phyloP scores from a whole-genome alignment of 768 basidiomycete genomes.

The Leucocoprinus sp. region DNA sequence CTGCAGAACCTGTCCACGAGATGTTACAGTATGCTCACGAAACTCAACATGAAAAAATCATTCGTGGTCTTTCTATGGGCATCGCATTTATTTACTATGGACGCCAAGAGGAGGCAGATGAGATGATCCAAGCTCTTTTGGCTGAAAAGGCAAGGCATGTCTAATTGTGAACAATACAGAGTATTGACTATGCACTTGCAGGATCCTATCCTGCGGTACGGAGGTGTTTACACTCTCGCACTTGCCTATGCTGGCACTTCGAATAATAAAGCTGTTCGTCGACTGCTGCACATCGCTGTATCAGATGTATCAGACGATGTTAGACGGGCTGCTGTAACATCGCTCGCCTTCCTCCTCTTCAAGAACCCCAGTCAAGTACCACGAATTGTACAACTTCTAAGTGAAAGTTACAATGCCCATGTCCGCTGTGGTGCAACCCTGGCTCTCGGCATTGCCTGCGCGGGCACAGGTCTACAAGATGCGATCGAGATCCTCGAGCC shows the following conservation, averaged over 20 bases:
- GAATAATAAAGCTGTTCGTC: conserved; percentile 87
- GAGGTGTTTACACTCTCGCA: conserved; percentile 94
- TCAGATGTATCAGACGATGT: conserved; percentile 99
- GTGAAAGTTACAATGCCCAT: conserved; percentile 98
- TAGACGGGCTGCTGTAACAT: conserved; percentile 90
- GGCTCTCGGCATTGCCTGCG: conserved; percentile 94
- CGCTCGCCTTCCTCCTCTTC: conserved; percentile 93
- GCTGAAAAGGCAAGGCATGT: conserved; percentile 68
- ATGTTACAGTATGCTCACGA: conserved; percentile 96
- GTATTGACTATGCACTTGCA: conserved; percentile 23
- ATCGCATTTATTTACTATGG: conserved; percentile 90
- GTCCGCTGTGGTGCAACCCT: conserved; percentile 96
- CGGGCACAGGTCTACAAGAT: conserved; percentile 93
- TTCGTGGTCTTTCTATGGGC: conserved; percentile 89
- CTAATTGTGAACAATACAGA: neutral
- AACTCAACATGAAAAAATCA: conserved; percentile 99
- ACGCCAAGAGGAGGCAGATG: conserved; percentile 85
- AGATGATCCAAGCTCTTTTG: conserved; percentile 67
- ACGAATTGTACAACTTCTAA: conserved; percentile 90
- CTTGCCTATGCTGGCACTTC: conserved; percentile 95
- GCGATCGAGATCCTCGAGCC: conserved; percentile 95
- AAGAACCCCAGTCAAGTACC: conserved; percentile 96
- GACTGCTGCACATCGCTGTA: conserved; percentile 91
- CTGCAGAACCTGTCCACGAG: conserved; percentile 72
- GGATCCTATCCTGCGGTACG: conserved; percentile 97